Evolutionary conservation across 352 stramenopile species (phyloP).

Genomic region (Phytophthora syringae): DNA sequence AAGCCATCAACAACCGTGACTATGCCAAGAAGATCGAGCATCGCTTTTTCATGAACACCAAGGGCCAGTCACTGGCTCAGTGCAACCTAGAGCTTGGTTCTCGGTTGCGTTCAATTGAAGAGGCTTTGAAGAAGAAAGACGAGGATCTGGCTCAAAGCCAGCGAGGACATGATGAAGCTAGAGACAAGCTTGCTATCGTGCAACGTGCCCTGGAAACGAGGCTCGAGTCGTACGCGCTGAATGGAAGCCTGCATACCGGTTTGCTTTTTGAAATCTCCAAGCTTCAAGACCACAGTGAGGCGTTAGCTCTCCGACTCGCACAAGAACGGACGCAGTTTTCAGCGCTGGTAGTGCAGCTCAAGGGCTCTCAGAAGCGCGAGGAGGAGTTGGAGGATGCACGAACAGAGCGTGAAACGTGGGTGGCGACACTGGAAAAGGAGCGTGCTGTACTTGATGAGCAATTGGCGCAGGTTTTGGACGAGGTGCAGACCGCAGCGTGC

Average conservation of each 20-base stretch:
- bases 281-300: constrained; percentile 69
- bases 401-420: constrained; percentile 54
- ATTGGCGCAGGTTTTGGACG: constrained; percentile 44
- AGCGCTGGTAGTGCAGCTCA: constrained; percentile 39
- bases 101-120: constrained; percentile 51
- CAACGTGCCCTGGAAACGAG: constrained; percentile 74
- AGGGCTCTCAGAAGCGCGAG: constrained; percentile 38
- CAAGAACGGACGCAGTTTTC: constrained; percentile 55
- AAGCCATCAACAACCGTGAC: constrained; percentile 83
- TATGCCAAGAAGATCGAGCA: constrained; percentile 90
- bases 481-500: constrained; percentile 63
- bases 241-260: constrained; percentile 76
- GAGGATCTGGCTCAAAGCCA: constrained; percentile 28
- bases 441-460: constrained; percentile 48
- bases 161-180: constrained; percentile 44
- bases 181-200: constrained; percentile 70
- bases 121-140: constrained; percentile 35
- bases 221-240: constrained; percentile 67
- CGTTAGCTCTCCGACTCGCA: constrained; percentile 68
- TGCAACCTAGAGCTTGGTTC: constrained; percentile 65
- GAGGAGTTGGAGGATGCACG: constrained; percentile 58
- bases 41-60: constrained; percentile 80
- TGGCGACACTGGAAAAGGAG: constrained; percentile 68
- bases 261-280: constrained; percentile 80
- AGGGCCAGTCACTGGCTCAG: constrained; percentile 66